phyloP scores from a whole-genome alignment of 805 yeast genomes.

The Myxozyma neglecta region DNA sequence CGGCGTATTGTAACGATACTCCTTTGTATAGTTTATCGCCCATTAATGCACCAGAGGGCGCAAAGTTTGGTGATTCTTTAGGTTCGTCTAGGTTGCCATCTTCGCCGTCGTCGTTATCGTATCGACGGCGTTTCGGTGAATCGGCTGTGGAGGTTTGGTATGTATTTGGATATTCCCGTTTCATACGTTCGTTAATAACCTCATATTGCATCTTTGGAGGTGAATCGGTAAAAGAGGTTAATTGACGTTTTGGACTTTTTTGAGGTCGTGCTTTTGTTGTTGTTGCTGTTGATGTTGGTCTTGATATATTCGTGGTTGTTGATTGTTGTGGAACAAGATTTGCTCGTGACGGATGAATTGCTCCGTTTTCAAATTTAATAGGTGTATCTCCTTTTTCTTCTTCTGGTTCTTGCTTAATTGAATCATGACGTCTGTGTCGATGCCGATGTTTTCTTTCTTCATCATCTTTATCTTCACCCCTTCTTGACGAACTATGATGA shows the following conservation, averaged over 20 bases:
- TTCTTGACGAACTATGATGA: background rate
- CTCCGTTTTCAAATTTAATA: background rate
- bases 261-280: background rate
- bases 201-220: conserved; percentile 8
- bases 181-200: conserved; percentile 5
- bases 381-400: background rate
- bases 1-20: conserved; percentile 29
- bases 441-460: background rate
- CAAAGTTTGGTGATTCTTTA: conserved; percentile 25
- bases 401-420: background rate
- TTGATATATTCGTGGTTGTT: background rate
- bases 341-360: background rate
- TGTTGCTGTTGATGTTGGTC: background rate
- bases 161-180: background rate
- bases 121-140: background rate
- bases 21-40: conserved; percentile 30
- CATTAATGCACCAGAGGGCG: conserved; percentile 26
- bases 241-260: background rate
- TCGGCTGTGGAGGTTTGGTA: background rate
- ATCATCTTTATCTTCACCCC: background rate
- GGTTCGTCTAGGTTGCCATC: conserved; percentile 7
- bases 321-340: background rate
- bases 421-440: background rate
- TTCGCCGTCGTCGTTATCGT: background rate
- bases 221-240: background rate